Conservation (phyloP, 2,329 filamentous ascomycete species). For the Diaporthe sp. region DNA sequence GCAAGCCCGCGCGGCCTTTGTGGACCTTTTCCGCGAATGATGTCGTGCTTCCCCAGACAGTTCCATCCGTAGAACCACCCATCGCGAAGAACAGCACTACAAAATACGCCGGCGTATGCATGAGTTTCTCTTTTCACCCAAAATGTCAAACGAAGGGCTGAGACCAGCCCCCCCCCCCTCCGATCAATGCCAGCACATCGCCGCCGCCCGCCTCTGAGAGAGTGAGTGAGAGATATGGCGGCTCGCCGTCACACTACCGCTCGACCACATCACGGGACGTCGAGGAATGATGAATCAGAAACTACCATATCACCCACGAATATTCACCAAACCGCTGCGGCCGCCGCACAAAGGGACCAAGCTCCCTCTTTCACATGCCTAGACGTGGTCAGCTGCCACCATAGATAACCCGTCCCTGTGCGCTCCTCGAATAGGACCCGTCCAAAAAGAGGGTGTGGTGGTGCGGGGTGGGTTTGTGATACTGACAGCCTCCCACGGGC, state of each 20-base stretch:
- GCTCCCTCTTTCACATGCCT: slow-evolving; percentile 25
- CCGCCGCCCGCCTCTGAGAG: too few species aligned
- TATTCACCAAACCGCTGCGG: slow-evolving; percentile 11
- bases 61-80: slow-evolving; percentile 2
- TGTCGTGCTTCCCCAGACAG: slow-evolving; percentile 17
- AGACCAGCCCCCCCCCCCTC: too few species aligned
- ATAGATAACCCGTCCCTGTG: slow-evolving; percentile 1
- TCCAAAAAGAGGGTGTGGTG: slow-evolving; percentile 12
- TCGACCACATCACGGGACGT: slow-evolving; percentile 14
- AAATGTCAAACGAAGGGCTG: background rate
- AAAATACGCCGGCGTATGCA: slow-evolving; percentile 8
- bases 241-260: slow-evolving; percentile 12
- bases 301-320: background rate
- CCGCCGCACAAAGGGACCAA: slow-evolving; percentile 4
- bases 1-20: slow-evolving; percentile 18
- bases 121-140: background rate
- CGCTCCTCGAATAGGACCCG: background rate
- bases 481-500: slow-evolving; percentile 13
- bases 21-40: slow-evolving; percentile 28
- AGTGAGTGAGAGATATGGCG: background rate
- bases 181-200: slow-evolving; percentile 11
- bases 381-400: background rate
- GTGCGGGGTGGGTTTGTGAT: slow-evolving; percentile 25
- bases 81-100: background rate
- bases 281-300: slow-evolving; percentile 29